These are phyloP conservation scores for Diaporthe aspalathi DNA, from an alignment of 2,329 filamentous ascomycete species.

Conservation along the genomic window DNA sequence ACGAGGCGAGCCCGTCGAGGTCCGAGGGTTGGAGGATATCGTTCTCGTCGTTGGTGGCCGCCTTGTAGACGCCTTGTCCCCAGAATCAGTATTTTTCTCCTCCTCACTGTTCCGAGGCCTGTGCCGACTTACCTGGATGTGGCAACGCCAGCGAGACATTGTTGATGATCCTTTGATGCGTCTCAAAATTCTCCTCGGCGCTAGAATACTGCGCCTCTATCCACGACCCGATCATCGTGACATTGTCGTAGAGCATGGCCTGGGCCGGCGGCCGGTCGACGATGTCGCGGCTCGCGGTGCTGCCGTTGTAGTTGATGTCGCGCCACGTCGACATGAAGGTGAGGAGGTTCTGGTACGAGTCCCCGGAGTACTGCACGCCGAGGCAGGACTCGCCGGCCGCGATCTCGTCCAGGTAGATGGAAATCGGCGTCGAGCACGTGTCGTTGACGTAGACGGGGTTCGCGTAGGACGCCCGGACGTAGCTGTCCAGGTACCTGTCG, in stretches of 20 bases:
- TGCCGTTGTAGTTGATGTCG: slow-evolving; percentile 56
- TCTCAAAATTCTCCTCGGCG: slow-evolving; percentile 60
- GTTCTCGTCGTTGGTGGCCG: slow-evolving; percentile 71
- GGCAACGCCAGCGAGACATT: slow-evolving; percentile 84
- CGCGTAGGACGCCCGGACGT: slow-evolving; percentile 71
- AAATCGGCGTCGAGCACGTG: slow-evolving; percentile 72
- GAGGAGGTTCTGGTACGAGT: slow-evolving; percentile 77
- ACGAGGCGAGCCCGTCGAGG: slow-evolving; percentile 74
- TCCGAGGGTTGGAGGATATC: slow-evolving; percentile 76
- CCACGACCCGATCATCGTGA: slow-evolving; percentile 77
- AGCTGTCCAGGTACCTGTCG: slow-evolving; percentile 61
- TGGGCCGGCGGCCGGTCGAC: slow-evolving; percentile 67
- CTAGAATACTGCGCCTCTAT: slow-evolving; percentile 67
- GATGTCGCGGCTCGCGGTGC: slow-evolving; percentile 54
- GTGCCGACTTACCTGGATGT: slow-evolving; percentile 61
- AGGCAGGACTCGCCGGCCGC: slow-evolving; percentile 69
- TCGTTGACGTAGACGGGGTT: slow-evolving; percentile 67
- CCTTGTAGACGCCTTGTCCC: slow-evolving; percentile 67
- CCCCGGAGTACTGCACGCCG: slow-evolving; percentile 75
- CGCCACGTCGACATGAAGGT: slow-evolving; percentile 71
- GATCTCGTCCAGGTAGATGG: slow-evolving; percentile 50
- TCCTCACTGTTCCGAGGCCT: too few species aligned
- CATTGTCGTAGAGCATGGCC: slow-evolving; percentile 77
- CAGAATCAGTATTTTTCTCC: not conserved
- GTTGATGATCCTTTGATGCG: slow-evolving; percentile 71